These are phyloP conservation scores for Tolypocladium pustulatum DNA, from an alignment of 2,329 filamentous ascomycete species.

Conservation along the genomic window DNA sequence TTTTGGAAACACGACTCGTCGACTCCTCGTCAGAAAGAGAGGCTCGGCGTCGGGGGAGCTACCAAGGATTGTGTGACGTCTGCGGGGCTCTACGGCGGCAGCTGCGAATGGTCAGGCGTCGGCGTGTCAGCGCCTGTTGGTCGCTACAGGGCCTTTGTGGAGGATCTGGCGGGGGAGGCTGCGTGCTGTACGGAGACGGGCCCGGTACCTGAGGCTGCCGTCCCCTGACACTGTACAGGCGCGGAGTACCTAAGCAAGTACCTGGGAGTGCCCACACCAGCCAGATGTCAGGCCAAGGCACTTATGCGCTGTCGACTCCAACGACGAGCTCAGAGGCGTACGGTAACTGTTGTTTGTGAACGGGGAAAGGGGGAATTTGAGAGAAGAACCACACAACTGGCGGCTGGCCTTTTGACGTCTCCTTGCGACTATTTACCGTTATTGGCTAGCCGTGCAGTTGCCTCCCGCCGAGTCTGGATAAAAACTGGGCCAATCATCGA, in stretches of 20 bases:
- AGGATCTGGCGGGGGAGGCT: neutral
- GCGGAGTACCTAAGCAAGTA: too few species aligned
- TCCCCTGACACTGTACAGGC: neutral
- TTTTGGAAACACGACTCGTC: neutral
- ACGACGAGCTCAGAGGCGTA: too few species aligned
- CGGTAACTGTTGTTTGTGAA: too few species aligned
- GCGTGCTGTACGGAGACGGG: neutral
- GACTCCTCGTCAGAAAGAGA: neutral
- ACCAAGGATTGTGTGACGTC: neutral
- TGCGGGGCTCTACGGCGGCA: neutral
- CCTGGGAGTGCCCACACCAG: too few species aligned
- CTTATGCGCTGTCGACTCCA: too few species aligned
- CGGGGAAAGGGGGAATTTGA: neutral
- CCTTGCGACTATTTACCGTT: neutral
- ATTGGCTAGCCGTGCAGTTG: neutral
- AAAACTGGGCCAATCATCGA: slow-evolving; percentile 9
- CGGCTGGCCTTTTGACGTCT: neutral
- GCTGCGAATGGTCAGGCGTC: neutral
- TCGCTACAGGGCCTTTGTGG: neutral
- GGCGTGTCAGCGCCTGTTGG: neutral
- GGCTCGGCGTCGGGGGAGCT: too few species aligned
- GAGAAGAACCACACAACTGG: neutral
- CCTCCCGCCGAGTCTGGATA: neutral
- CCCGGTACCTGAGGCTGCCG: neutral
- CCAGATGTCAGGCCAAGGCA: neutral